Conservation (phyloP, 108 stramenopile species). For the Schizochytrium sp. region DNA sequence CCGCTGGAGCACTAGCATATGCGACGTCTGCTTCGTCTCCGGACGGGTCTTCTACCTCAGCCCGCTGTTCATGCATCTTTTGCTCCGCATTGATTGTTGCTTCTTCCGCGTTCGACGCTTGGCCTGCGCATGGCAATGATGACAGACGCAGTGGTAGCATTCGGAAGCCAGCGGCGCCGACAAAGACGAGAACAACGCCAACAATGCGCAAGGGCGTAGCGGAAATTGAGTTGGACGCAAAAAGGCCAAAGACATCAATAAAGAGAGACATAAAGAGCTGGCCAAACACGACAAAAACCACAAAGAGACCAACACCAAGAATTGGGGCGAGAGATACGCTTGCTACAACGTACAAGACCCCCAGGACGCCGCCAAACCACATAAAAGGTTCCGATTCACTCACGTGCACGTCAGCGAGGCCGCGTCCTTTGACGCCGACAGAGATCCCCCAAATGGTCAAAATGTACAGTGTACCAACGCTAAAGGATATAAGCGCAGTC, state of each 20-base stretch:
- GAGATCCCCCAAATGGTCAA: neutral
- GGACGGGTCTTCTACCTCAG: no score
- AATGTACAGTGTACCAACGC: neutral
- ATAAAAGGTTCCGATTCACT: neutral
- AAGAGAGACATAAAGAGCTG: conserved; percentile 5
- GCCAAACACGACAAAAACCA: neutral
- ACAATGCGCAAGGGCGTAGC: neutral
- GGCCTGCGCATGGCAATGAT: neutral
- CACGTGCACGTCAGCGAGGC: neutral
- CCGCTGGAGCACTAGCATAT: no score
- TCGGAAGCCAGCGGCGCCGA: neutral
- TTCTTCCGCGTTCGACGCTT: no score
- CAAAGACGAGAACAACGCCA: neutral
- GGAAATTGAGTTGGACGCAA: neutral
- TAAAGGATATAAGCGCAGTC: neutral
- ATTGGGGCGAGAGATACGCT: neutral
- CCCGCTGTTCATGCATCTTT: no score
- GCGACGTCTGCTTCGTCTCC: no score
- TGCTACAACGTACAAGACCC: neutral
- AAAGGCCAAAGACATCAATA: neutral
- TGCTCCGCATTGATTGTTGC: neutral
- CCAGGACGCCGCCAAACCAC: neutral
- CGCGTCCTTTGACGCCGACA: neutral
- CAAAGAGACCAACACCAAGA: neutral
- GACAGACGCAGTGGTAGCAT: neutral